Base-by-base conservation (phyloP, 352 stramenopile genomes). In the Globisporangium lucens region DNA sequence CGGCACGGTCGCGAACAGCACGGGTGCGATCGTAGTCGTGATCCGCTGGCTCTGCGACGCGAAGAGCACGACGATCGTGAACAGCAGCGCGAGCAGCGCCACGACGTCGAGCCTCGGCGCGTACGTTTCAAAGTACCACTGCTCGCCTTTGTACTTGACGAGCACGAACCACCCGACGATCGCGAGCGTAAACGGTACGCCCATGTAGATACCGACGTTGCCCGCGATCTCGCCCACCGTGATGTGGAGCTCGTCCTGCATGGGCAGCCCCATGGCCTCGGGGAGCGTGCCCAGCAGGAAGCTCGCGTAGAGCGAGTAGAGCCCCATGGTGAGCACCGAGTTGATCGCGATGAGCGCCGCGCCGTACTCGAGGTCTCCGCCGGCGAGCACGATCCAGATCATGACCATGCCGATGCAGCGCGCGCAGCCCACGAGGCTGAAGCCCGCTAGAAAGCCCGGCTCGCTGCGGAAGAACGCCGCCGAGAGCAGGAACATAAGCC, bases 351-450 rank as follows among this genome's bases (percentile, higher is more conserved):
- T 80, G 70, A 93, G 84, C 38, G 82, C 78, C 0, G 87, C 77
- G 17, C 84, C 86, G 65, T 89, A 89, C 63, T 89, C 82, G 41
- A 83, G 68, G 66, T 94, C 80, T 1, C 84, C 84, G 2, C 72
- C 71, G 27, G 84, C 82, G 13, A 94, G 69, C 33, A 68, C 72
- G 68, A 87, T 89, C 86, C 84, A 94, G 65, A 94, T 87, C 72
- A 94, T 87, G 63, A 93, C 86, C 86, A 94, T 94, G 22, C 79
- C 84, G 47, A 90, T 94, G 66, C 83, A 94, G 9, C 84, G 77
- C 52, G 82, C 72, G 58, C 82, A 90, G 1, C 86, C 86, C 3
- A 94, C 78, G 64, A 93, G 75, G 47, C 78, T 87, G 57, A 90
- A 83, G 4, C 86, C 86, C 0, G 81, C 73, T 55, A 91, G 77